Base-by-base conservation (phyloP, 495 filamentous ascomycete species). In the Tuber calosporum region DNA sequence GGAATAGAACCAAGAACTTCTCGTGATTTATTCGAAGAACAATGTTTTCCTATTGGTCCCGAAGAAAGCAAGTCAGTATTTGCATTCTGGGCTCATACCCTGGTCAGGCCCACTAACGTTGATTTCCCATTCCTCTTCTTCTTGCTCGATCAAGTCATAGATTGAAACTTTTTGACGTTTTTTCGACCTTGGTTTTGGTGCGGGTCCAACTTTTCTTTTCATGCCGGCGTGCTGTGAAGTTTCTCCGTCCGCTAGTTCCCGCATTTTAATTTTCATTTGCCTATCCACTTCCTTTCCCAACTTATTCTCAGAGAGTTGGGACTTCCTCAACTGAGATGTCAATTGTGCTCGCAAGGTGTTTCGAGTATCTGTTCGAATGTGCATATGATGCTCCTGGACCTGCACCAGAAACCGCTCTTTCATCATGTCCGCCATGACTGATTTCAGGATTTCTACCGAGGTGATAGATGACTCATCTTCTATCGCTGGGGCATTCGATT, bases 1-100 rank as follows among this genome's bases (percentile, higher is more conserved):
- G 92, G 71, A 96, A 86, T 26, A 91, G 86, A 20, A 98, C 91
- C 6, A 88, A 85, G 66, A 92, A 90, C 80, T 94, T 97, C 45
- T 92, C 90, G 80, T 93, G 90, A 82, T 97, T 97, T 37, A 97
- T 85, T 40, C 91, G 89, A 67, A 98, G 84, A 34, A 92, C 87
- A 69, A 92, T 82, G 70, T 90, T 83, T 41, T 86, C 83, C 77
- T 79, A 30, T 34, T 37, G 19, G 22, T 1, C 36, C 15, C 17
- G 38, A 17, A 71, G 67, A 36, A 15, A 15, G 38, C 22, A 66
- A 30, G n/a, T 72, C n/a, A 77, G 66, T 22, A 26, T 40, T 68
- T 67, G 3, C 34, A 15, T 62, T 34, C 26, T 62, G 26, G 19
- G 9, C 4, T 34, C 26, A 62, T 62, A 62, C n/a, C 26, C 53